Conservation (phyloP, 1,139 yeast genomes). For the Barnettozyma hawaiiensis region DNA sequence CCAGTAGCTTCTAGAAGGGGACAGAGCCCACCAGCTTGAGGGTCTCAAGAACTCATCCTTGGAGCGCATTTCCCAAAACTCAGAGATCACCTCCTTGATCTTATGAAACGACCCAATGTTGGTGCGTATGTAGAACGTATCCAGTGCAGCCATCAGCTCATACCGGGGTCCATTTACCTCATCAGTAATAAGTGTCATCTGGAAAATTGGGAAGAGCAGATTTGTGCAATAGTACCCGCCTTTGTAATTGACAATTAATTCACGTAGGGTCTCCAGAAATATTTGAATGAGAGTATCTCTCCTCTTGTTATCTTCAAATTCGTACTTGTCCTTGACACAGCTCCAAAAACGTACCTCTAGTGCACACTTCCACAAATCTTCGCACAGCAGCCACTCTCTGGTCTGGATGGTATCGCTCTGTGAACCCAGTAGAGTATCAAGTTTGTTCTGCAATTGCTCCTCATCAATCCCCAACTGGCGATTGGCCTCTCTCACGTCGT, state of each 20-base stretch:
- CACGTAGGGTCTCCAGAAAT: neutral
- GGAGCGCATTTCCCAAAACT: conserved; percentile 6
- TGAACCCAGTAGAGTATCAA: neutral
- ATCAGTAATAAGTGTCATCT: neutral
- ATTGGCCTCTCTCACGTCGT: neutral
- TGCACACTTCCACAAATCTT: conserved; percentile 10
- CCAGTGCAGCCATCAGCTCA: neutral
- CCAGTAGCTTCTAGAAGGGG: conserved; percentile 3
- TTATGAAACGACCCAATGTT: conserved; percentile 10
- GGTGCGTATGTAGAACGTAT: conserved; percentile 6
- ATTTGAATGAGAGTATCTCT: neutral
- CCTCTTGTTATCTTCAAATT: neutral
- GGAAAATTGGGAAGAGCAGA: conserved; percentile 8
- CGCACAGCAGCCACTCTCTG: conserved; percentile 9
- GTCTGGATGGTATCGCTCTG: neutral
- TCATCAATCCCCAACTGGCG: conserved; percentile 1
- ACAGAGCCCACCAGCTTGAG: conserved; percentile 9
- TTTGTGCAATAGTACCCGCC: conserved; percentile 11
- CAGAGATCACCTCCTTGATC: conserved; percentile 3
- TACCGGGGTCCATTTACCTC: neutral
- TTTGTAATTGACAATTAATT: neutral
- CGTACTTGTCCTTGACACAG: conserved; percentile 2
- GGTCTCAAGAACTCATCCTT: conserved; percentile 1
- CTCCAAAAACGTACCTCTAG: conserved; percentile 6
- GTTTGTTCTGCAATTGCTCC: neutral